Evolutionary conservation across 1,139 yeast genomes (phyloP), one percentile per base, ranked within the genome.

Genomic region (Kurtzmaniella natalensis): DNA sequence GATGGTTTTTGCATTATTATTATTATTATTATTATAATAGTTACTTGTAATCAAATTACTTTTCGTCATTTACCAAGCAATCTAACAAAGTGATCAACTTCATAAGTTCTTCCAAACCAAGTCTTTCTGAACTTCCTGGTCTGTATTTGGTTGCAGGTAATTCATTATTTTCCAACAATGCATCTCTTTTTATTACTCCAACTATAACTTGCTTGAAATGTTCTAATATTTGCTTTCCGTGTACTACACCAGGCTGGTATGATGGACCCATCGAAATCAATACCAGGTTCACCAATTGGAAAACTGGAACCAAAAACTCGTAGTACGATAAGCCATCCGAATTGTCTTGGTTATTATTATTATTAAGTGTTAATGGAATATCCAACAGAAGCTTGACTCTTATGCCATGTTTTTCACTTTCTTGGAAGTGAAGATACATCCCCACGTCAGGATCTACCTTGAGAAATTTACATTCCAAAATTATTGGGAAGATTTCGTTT

Each of bases 381-480:
- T 78, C 85, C 32, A 78, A 52, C 17, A 72, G 67, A 32, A 78
- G 53, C 28, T 58, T 67, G 17, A 75, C 62, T 28, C 57, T 59
- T 21, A 70, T 20, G 15, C 18, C 24, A 23, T 35, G 31, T 22
- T 46, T 48, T 10, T 40, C 45, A 22, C 36, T 31, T 25, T 52
- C 63, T 21, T 55, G 56, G 27, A 66, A 49, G 19, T 46, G 50
- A 35, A 67, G 52, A 33, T 71, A 76, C 33, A 84, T 57, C 0
- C 94, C 95, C 31, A 86, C 63, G 50, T 87, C 96, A 0, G 94
- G 92, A 52, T 88, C 96, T 31, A 81, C 67, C 29, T 66, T 55
- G 34, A 87, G 60, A 45, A 86, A 74, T 22, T 63, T 61, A 31
- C 84, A 76, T 19, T 73, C 66, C 39, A 68, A 72, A 37, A 88